These are phyloP conservation scores for Vachellia pachyceras DNA, from an alignment of 306 rosid species.

Conservation along the genomic window DNA sequence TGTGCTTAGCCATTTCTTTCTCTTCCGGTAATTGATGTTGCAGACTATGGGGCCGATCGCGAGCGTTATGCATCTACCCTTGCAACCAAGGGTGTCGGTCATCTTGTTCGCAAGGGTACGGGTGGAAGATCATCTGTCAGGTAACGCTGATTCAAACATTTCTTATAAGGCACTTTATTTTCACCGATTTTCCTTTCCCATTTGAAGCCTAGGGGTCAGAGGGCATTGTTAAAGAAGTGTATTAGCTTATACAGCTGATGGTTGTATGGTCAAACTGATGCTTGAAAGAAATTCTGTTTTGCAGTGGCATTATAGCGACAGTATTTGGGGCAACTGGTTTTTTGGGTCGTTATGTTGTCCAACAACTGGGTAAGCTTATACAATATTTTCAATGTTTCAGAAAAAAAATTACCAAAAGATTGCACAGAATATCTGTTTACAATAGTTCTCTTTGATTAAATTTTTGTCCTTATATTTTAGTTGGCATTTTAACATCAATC, in stretches of 20 bases:
- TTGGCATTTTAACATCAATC: conserved; percentile 5
- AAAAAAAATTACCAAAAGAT: neutral
- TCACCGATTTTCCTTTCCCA: neutral
- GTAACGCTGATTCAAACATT: conserved; percentile 40
- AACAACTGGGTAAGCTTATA: conserved; percentile 79
- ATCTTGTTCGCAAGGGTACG: conserved; percentile 95
- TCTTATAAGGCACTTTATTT: neutral
- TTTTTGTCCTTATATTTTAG: neutral
- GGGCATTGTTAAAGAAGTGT: conserved; percentile 33
- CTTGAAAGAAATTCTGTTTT: conserved; percentile 37
- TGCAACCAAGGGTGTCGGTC: conserved; percentile 82
- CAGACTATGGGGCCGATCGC: conserved; percentile 73
- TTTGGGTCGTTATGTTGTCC: conserved; percentile 98
- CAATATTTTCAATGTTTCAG: conserved; percentile 26
- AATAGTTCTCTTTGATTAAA: neutral
- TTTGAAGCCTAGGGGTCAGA: conserved; percentile 23
- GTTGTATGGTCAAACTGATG: conserved; percentile 34
- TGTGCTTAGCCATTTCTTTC: conserved; percentile 19
- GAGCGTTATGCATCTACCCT: conserved; percentile 70
- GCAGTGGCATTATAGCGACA: conserved; percentile 93
- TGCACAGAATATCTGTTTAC: neutral
- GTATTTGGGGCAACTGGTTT: conserved; percentile 99
- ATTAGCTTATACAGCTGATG: conserved; percentile 33
- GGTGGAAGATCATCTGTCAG: conserved; percentile 99
- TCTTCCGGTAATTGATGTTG: conserved; percentile 24